Percentiles rank a stretch among this genome's conserved stretches.
phyloP scores from a whole-genome alignment of 108 stramenopile genomes.

The Stephanodiscus triporus region DNA sequence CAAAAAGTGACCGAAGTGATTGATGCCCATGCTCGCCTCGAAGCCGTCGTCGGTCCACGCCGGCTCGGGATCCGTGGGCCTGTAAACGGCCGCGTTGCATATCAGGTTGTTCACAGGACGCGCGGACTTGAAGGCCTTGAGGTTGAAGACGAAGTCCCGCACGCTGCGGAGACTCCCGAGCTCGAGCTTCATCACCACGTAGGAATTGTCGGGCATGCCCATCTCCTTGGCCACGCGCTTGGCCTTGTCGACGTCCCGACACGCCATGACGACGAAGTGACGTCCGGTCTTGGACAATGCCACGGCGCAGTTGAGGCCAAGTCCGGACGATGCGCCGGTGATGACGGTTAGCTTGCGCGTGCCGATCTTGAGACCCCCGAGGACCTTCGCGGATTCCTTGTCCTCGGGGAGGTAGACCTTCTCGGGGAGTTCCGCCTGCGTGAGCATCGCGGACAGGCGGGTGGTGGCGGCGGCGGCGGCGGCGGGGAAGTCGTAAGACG shows the following conservation, averaged over 20 bases:
- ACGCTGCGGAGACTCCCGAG: constrained; percentile 88
- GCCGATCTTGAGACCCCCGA: constrained; percentile 88
- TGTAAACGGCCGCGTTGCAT: constrained; percentile 97
- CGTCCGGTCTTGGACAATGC: constrained; percentile 84
- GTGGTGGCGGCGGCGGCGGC: constrained; percentile 33
- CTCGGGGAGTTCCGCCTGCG: constrained; percentile 64
- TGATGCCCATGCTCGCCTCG: constrained; percentile 95
- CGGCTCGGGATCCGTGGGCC: constrained; percentile 88
- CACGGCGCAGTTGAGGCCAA: constrained; percentile 82
- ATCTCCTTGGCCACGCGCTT: constrained; percentile 84
- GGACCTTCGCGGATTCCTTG: constrained; percentile 82
- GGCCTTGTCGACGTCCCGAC: constrained; percentile 88
- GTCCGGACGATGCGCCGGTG: constrained; percentile 92
- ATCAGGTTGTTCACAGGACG: constrained; percentile 89
- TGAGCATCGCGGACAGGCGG: constrained; percentile 46
- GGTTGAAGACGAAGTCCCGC: constrained; percentile 90
- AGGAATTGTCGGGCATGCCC: constrained; percentile 74
- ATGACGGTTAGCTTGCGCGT: constrained; percentile 81
- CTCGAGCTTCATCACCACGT: constrained; percentile 91
- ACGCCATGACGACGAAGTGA: constrained; percentile 94
- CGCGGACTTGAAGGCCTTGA: constrained; percentile 93
- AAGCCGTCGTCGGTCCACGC: constrained; percentile 96
- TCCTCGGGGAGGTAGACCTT: constrained; percentile 71
- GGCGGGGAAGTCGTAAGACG: too few relatives aligned
- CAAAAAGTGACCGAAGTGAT: constrained; percentile 96